Conservation (phyloP, 1,139 yeast species). For the Pichia sp. region DNA sequence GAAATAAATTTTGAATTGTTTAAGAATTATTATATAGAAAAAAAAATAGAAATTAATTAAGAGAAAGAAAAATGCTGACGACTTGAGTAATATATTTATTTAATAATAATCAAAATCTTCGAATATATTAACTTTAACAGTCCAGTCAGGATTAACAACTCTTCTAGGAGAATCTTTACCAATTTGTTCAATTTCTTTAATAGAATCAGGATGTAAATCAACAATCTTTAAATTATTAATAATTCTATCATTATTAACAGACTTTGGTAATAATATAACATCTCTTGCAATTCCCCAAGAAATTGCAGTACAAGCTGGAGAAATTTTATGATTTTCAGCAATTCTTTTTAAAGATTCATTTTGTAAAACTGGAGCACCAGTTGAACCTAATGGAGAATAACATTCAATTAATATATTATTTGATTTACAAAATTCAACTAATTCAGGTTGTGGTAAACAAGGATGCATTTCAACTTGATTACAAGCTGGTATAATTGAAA, state of each 20-base stretch:
- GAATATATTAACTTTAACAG: constrained; percentile 10
- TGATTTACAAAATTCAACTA: constrained; percentile 46
- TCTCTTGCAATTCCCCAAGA: constrained; percentile 73
- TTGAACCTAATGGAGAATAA: constrained; percentile 74
- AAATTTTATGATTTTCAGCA: constrained; percentile 50
- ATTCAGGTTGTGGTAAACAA: constrained; percentile 60
- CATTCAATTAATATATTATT: constrained; percentile 62
- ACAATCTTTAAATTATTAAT: constrained; percentile 49
- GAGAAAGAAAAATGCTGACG: background rate
- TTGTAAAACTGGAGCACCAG: constrained; percentile 55
- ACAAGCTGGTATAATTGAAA: constrained; percentile 55
- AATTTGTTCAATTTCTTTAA: constrained; percentile 41
- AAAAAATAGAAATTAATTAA: background rate
- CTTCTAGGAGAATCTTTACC: constrained; percentile 35
- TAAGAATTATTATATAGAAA: too few species aligned
- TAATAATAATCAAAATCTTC: constrained; percentile 2
- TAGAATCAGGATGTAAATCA: constrained; percentile 48
- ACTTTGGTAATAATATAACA: constrained; percentile 67
- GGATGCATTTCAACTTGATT: constrained; percentile 78
- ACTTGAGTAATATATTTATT: background rate
- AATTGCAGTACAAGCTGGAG: constrained; percentile 57
- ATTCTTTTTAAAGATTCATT: constrained; percentile 43
- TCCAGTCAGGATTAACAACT: constrained; percentile 39
- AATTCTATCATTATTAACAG: constrained; percentile 56
- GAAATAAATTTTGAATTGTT: background rate